Evolutionary conservation across 106 monocot genomes (phyloP), one percentile per base, ranked within the genome.

Genomic region (Acanthochlamys bracteata): DNA sequence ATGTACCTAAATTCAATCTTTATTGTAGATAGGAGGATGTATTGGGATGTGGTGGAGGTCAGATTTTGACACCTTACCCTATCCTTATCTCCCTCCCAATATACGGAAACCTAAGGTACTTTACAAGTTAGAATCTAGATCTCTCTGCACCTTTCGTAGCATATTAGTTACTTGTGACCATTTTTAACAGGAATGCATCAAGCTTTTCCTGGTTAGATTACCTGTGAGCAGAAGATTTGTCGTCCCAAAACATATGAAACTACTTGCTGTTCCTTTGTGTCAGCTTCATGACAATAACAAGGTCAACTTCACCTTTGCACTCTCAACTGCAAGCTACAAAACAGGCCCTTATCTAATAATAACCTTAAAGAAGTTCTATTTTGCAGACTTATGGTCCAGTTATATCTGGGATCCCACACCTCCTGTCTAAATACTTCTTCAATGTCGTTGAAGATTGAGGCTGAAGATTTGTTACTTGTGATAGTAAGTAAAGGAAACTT

Each of bases 11-110:
- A 20, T 68, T 26, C 17, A 60, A 11, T 27, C 14, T 51, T 39
- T 7, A 63, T 71, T 69, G 20, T 66, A 86, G 86, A 46, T 82
- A 51, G 82, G 71, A 11, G 79, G 76, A 47, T 79, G 76, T 71
- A 68, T 82, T 6, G 86, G 82, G 10, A 76, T 65, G 67, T 86
- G 86, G 82, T 86, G 86, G 82, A 75, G 71, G 39, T 79, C 76
- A 4, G 76, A 70, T 42, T 82, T 86, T 51, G 82, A 86, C 43
- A 74, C 79, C 0, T 57, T 74, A 60, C 82, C 79, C 10, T 77
- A 64, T 66, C 82, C 86, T 24, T 82, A 79, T 46, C 23, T 76
- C 52, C 61, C 78, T 14, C 75, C 73, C 7, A 65, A 56, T 51
- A 13, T 13, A 12, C 69, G 60, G 2, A 67, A 39, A 39, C 68